Evolutionary conservation across 2,329 filamentous ascomycete genomes (phyloP).

Genomic region (Neonectria magnoliae): DNA sequence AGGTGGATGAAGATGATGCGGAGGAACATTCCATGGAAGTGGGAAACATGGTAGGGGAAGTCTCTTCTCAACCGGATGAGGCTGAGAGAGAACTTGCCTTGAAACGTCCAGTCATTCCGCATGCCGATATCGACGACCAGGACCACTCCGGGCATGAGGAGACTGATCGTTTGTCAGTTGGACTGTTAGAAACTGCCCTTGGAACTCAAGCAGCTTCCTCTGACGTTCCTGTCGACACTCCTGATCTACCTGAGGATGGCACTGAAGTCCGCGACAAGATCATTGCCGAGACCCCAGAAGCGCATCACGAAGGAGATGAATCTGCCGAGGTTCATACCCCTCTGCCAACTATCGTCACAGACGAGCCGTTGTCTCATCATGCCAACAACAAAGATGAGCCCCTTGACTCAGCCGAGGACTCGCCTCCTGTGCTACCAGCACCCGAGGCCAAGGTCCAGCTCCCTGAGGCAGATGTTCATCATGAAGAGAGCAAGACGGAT

Average conservation of each 20-base stretch:
- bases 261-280: conserved; percentile 12
- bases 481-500: not conserved
- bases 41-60: not conserved
- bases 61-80: not conserved
- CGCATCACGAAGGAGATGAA: too few relatives aligned
- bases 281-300: not conserved
- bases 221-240: not conserved
- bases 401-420: not conserved
- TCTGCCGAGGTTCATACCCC: too few relatives aligned
- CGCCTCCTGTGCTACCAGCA: not conserved
- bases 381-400: not conserved
- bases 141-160: not conserved
- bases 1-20: not conserved
- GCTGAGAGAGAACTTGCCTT: not conserved
- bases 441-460: not conserved
- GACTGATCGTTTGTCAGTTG: not conserved
- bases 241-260: conserved; percentile 6
- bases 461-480: not conserved
- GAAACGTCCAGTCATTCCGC: not conserved
- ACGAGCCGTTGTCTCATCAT: too few relatives aligned
- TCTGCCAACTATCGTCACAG: too few relatives aligned
- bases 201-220: not conserved
- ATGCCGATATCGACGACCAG: conserved; percentile 1
- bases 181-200: not conserved
- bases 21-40: conserved; percentile 10